phyloP scores from a whole-genome alignment of 768 basidiomycete genomes.

The Paxillus rubicundulus region DNA sequence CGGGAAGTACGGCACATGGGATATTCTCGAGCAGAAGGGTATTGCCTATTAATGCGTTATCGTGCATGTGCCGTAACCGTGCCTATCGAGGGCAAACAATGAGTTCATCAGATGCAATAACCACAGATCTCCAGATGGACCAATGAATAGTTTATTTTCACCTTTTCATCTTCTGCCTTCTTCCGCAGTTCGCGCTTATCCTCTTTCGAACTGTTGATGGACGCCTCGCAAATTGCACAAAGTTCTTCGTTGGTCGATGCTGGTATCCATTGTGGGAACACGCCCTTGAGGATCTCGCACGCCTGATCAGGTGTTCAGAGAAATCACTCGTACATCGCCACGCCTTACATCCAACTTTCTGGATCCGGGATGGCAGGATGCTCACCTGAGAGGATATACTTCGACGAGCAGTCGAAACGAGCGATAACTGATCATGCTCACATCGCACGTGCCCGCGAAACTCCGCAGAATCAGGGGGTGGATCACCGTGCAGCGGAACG shows the following conservation, averaged over 20 bases:
- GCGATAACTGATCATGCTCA: slow-evolving; percentile 63
- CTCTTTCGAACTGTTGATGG: slow-evolving; percentile 53
- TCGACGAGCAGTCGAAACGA: slow-evolving; percentile 53
- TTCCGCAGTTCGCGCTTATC: slow-evolving; percentile 61
- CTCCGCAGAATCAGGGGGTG: slow-evolving; percentile 58
- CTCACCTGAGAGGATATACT: slow-evolving; percentile 62
- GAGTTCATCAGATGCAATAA: slow-evolving; percentile 16
- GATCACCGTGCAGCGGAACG: slow-evolving; percentile 51
- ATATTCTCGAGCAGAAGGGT: slow-evolving; percentile 45
- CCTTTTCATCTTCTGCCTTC: slow-evolving; percentile 80
- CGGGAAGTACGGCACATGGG: slow-evolving; percentile 57
- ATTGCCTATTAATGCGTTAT: slow-evolving; percentile 48
- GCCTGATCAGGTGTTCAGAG: slow-evolving; percentile 43
- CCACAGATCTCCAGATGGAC: too few species aligned
- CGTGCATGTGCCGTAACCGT: slow-evolving; percentile 60
- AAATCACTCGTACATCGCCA: slow-evolving; percentile 15
- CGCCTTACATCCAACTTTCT: slow-evolving; percentile 3
- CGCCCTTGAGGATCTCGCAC: slow-evolving; percentile 45
- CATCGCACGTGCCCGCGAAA: slow-evolving; percentile 64
- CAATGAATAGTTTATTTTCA: slow-evolving; percentile 23
- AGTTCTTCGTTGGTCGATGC: slow-evolving; percentile 46
- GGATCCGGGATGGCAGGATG: slow-evolving; percentile 4
- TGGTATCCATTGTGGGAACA: slow-evolving; percentile 70
- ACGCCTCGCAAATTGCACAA: slow-evolving; percentile 64
- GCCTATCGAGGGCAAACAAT: slow-evolving; percentile 41